Evolutionary conservation across 345 rosid genomes (phyloP).

Genomic region (Rubroshorea leprosula): DNA sequence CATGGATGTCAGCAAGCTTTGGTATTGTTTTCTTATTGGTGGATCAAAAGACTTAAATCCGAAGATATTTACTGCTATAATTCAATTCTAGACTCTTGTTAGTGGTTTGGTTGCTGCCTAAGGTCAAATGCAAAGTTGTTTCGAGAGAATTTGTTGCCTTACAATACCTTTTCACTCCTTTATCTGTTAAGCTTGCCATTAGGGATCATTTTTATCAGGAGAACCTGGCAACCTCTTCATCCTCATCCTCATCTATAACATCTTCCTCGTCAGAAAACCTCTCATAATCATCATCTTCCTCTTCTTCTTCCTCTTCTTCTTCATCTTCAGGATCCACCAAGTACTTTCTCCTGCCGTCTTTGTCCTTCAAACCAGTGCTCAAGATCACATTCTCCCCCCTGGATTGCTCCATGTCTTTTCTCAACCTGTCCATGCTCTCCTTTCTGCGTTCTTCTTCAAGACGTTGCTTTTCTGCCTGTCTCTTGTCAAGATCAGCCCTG

Average conservation of each 20-base stretch:
- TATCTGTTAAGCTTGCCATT: background rate
- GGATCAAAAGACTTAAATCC: background rate
- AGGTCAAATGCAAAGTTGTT: too few species aligned
- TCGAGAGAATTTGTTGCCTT: background rate
- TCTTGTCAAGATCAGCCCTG: conserved; percentile 76
- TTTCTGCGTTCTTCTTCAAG: conserved; percentile 58
- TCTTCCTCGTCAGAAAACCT: conserved; percentile 32
- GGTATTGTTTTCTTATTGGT: too few species aligned
- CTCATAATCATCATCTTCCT: conserved; percentile 25
- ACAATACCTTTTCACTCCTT: background rate
- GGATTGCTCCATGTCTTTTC: conserved; percentile 69
- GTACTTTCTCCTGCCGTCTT: conserved; percentile 18
- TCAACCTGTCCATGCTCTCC: conserved; percentile 56
- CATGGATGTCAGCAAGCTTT: too few species aligned
- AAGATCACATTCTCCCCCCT: conserved; percentile 60
- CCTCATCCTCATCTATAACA: conserved; percentile 53
- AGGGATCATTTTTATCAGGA: conserved; percentile 12
- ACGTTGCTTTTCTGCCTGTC: conserved; percentile 65
- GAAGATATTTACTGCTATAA: background rate
- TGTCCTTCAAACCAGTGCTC: conserved; percentile 62
- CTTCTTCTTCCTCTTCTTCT: conserved; percentile 28
- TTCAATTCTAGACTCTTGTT: too few species aligned
- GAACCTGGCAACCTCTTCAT: conserved; percentile 49
- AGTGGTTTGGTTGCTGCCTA: too few species aligned
- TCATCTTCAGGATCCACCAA: conserved; percentile 41